Conservation (phyloP, 345 rosid species). For the Populus ilicifolia region DNA sequence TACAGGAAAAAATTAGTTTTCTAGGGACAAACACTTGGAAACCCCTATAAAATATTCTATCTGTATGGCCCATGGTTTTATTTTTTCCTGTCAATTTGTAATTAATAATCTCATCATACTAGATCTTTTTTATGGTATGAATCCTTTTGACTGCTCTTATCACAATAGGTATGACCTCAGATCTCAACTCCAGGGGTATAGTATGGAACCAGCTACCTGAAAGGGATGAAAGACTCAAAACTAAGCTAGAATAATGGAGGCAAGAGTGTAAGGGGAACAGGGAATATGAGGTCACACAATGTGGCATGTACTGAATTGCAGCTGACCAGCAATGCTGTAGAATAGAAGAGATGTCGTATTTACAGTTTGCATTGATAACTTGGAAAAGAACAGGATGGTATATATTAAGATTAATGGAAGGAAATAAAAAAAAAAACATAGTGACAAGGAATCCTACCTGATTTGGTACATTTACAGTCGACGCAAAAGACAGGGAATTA, state of each 20-base stretch:
- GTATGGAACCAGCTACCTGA: neutral
- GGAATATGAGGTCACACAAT: neutral
- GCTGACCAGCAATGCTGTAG: neutral
- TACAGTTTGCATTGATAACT: neutral
- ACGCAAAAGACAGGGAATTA: slow-evolving; percentile 39
- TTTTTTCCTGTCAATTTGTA: neutral
- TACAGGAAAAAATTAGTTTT: neutral
- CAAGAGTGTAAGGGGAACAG: neutral
- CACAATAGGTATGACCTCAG: neutral
- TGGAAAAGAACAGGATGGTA: neutral
- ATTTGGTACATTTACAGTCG: slow-evolving; percentile 44
- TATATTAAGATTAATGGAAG: neutral
- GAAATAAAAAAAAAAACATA: neutral
- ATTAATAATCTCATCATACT: neutral
- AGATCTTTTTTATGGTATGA: neutral
- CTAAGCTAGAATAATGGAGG: neutral
- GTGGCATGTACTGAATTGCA: neutral
- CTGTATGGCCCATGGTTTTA: neutral
- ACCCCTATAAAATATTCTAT: neutral
- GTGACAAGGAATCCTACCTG: slow-evolving; percentile 40
- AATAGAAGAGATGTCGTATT: neutral
- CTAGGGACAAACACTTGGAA: neutral
- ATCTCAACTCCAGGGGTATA: neutral
- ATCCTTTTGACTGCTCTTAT: neutral
- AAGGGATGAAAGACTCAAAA: neutral